Conservation (phyloP, 768 basidiomycete genomes). For the Podaxis sp. region DNA sequence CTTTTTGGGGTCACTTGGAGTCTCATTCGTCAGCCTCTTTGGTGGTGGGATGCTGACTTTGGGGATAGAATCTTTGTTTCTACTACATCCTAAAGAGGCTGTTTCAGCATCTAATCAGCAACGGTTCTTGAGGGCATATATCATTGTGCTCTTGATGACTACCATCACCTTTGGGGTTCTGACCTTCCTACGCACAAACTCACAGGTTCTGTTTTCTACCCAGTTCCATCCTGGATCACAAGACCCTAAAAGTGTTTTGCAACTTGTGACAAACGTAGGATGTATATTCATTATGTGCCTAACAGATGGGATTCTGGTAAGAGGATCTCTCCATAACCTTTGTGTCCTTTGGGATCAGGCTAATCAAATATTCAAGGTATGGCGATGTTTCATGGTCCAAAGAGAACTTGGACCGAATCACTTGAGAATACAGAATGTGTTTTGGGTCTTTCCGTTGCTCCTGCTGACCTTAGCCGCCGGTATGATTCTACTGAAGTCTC, state of each 20-base stretch:
- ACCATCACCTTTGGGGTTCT: neutral
- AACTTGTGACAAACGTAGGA: neutral
- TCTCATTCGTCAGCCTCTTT: neutral
- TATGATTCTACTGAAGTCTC: neutral
- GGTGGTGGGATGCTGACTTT: neutral
- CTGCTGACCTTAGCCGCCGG: neutral
- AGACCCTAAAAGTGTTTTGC: neutral
- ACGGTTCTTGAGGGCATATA: neutral
- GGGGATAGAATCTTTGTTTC: neutral
- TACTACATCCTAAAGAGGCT: neutral
- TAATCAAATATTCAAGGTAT: neutral
- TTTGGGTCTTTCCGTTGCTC: neutral
- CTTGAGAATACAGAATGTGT: neutral
- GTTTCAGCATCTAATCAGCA: too few species aligned
- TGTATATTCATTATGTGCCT: neutral
- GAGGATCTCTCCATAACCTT: neutral
- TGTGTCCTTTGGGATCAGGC: neutral
- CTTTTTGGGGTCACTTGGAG: too few species aligned
- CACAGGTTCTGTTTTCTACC: neutral
- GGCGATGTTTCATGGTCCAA: neutral
- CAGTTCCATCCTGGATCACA: neutral
- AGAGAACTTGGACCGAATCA: neutral
- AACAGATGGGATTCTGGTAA: neutral
- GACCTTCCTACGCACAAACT: neutral
- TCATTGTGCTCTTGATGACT: neutral